A percentile compares a stretch with the other conserved stretches of the same genome.
Evolutionary conservation across 2,329 filamentous ascomycete genomes (phyloP).

Genomic region (Aureobasidium vineae): DNA sequence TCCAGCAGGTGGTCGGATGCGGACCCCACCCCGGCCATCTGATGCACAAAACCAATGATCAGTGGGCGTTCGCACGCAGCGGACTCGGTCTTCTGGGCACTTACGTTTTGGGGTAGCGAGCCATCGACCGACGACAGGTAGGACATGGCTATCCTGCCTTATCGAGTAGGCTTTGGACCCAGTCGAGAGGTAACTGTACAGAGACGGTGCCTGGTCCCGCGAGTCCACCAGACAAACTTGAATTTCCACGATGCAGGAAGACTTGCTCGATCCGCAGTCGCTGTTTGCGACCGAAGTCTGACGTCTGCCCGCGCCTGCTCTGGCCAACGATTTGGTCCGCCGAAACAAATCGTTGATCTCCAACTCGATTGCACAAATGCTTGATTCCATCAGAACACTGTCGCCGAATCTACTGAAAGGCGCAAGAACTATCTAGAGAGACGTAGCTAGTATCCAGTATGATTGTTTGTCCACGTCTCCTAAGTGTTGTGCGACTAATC

Average conservation of each 20-base stretch:
- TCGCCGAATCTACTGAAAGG: not conserved
- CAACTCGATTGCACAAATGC: conserved; percentile 1
- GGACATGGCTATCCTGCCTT: conserved; percentile 19
- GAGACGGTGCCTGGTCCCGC: conserved; percentile 8
- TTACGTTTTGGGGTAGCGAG: conserved; percentile 23
- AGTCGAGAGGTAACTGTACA: conserved; percentile 1
- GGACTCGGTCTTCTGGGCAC: conserved; percentile 15
- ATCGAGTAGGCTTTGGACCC: not conserved
- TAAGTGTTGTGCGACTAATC: not conserved
- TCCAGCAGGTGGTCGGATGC: conserved; percentile 35
- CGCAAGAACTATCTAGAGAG: not conserved
- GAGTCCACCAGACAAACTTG: not conserved
- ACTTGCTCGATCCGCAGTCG: conserved; percentile 21
- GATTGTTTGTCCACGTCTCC: not conserved
- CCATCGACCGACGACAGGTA: conserved; percentile 22
- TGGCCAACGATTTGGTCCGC: conserved; percentile 9
- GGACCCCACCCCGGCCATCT: conserved; percentile 34
- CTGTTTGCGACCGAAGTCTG: conserved; percentile 10
- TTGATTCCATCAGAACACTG: not conserved
- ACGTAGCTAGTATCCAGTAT: not conserved
- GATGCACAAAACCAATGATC: conserved; percentile 21
- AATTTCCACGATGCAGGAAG: conserved; percentile 20
- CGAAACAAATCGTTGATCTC: conserved; percentile 2
- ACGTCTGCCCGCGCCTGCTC: not conserved
- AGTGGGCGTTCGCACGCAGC: not conserved